A percentile compares a stretch with the other conserved stretches of the same genome.
Conservation (phyloP, 768 basidiomycete genomes). For the Serendipita sp. region DNA sequence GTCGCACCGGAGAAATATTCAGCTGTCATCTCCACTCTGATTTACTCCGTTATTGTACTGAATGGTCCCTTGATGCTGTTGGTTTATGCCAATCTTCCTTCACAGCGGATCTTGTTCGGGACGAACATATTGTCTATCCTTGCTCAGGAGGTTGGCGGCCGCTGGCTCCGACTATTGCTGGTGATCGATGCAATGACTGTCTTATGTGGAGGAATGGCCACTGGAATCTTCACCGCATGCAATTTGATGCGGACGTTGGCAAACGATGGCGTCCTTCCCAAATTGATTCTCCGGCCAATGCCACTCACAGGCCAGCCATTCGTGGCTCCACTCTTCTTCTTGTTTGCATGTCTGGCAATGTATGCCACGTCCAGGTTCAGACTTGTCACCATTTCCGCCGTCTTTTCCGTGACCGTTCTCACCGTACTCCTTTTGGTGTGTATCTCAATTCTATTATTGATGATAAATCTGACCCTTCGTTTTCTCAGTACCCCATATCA, state of each 20-base stretch:
- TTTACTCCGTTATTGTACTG: slow-evolving; percentile 40
- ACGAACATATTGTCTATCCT: slow-evolving; percentile 52
- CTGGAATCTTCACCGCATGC: slow-evolving; percentile 27
- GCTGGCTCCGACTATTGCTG: slow-evolving; percentile 16
- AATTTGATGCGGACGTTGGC: neutral
- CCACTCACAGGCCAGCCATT: slow-evolving; percentile 38
- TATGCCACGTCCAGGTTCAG: slow-evolving; percentile 44
- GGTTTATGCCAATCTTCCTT: slow-evolving; percentile 43
- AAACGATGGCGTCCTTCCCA: slow-evolving; percentile 43
- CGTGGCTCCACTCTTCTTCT: slow-evolving; percentile 36
- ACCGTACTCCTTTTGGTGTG: slow-evolving; percentile 8
- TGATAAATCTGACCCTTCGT: slow-evolving; percentile 25
- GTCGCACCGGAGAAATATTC: slow-evolving; percentile 43
- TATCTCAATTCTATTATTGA: neutral
- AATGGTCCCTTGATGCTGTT: slow-evolving; percentile 43
- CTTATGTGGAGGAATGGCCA: slow-evolving; percentile 54
- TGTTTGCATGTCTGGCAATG: slow-evolving; percentile 32
- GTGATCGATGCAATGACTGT: slow-evolving; percentile 57
- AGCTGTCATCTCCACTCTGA: slow-evolving; percentile 47
- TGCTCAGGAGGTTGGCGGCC: slow-evolving; percentile 31
- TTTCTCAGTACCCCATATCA: slow-evolving; percentile 48
- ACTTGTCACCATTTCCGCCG: slow-evolving; percentile 32
- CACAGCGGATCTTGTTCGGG: slow-evolving; percentile 31
- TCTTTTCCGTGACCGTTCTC: slow-evolving; percentile 14
- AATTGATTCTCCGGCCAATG: slow-evolving; percentile 31